Base-by-base conservation (phyloP, 2,329 filamentous ascomycete genomes). In the Aspergillus intermedius region DNA sequence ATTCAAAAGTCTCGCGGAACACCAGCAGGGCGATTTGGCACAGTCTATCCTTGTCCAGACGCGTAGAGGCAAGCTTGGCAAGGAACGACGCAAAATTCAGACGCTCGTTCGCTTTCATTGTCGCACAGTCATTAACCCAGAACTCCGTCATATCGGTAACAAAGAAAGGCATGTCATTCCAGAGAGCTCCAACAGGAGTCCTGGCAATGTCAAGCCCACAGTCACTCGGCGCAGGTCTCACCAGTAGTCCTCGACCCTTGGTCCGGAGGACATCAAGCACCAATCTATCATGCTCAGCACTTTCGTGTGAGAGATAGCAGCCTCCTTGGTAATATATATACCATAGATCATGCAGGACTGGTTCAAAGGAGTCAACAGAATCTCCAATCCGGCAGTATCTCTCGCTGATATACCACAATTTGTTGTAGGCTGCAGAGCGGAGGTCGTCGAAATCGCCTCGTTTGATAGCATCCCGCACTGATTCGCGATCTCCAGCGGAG, bases 161-260 rank as follows among this genome's bases (percentile, higher is more conserved):
- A 13, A 62, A 47, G 23, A 60, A 58, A 2, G 57, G 57, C 2
- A 60, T 50, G n/a, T 59, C 58, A 22, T 56, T 60, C 58, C 56
- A 61, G 2, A 62, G 40, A 4, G 57, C 50, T 1, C 59, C 59
- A 7, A 56, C 56, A 9, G 41, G 37, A 2, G 58, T 61, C 53
- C 58, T 41, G 15, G 57, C 59, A 15, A 60, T 59, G 45, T 61
- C 56, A 41, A 62, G 44, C 0, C 58, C 56, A 35, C 46, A 42
- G 15, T 1, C 13, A 2, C 56, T 50, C 1, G n/a, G 43, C n/a
- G 35, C 49, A 5, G 49, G 53, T 32, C 59, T 48, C 13, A 45
- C 49, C 19, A 46, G 13, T 21, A 34, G 44, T 21, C 44, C 44
- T 32, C 23, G 15, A 17, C 44, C 57, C 30, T 58, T 53, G 2